Conservation (phyloP, 1,284 basidiomycete species). For the Athelia psychrophila region DNA sequence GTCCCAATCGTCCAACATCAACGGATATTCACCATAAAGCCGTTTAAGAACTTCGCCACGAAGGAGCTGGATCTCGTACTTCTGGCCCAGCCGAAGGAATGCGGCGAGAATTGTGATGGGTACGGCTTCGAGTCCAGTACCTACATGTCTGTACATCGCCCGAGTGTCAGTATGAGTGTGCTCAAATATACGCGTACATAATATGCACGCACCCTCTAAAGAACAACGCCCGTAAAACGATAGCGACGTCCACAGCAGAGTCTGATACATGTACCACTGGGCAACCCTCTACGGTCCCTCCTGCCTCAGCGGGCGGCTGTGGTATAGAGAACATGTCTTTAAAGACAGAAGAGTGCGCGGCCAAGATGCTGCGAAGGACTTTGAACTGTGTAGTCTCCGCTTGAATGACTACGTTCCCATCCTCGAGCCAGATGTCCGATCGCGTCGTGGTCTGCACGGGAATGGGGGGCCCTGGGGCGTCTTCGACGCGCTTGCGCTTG, state of each 20-base stretch:
- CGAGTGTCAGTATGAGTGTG: constrained; percentile 11
- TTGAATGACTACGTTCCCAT: neutral
- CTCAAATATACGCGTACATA: constrained; percentile 22
- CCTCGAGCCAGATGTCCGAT: neutral
- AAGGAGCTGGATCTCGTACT: neutral
- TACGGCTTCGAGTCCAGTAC: neutral
- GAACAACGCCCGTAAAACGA: too few relatives aligned
- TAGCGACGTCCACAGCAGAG: neutral
- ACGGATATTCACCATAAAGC: neutral
- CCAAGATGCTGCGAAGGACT: constrained; percentile 12
- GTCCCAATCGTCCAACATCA: neutral
- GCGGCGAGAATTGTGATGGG: neutral
- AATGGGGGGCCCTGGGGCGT: too few relatives aligned
- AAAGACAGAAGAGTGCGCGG: constrained; percentile 12
- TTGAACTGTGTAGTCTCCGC: constrained; percentile 13
- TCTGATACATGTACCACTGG: constrained; percentile 4
- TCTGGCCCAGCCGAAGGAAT: neutral
- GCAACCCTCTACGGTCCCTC: constrained; percentile 14
- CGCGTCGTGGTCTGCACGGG: too few relatives aligned
- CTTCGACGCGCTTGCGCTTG: too few relatives aligned
- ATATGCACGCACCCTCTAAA: constrained; percentile 23
- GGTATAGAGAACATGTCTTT: constrained; percentile 10
- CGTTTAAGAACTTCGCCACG: neutral
- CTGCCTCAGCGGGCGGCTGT: constrained; percentile 3
- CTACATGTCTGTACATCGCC: neutral